Conservation (phyloP, 345 rosid species). For the Corymbia maculata region DNA sequence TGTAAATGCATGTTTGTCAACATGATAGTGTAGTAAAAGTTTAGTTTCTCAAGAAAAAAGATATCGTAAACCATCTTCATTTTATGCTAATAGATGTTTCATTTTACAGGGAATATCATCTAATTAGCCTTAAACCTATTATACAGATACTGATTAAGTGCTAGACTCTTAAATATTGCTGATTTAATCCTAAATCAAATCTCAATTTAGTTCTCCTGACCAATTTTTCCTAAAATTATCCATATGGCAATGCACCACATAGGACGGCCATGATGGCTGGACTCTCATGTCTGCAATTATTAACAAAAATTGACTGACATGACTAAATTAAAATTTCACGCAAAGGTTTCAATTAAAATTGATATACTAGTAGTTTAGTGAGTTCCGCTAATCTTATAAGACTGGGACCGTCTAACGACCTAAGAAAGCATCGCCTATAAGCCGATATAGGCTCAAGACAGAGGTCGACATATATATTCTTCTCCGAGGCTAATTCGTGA, state of each 20-base stretch:
- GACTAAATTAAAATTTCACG: background rate
- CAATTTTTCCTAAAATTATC: accelerated
- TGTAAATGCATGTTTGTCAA: background rate
- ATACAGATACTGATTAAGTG: accelerated
- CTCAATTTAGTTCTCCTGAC: accelerated
- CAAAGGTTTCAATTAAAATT: background rate
- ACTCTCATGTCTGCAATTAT: accelerated
- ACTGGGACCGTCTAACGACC: too few species aligned
- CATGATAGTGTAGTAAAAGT: background rate
- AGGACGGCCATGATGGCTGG: accelerated
- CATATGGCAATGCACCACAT: accelerated
- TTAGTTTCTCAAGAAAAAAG: too few species aligned
- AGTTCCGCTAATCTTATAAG: too few species aligned
- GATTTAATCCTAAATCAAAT: background rate
- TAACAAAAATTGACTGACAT: accelerated
- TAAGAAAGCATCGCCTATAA: too few species aligned
- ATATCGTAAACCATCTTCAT: too few species aligned
- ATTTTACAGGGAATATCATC: background rate
- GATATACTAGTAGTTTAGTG: too few species aligned
- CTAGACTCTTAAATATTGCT: accelerated
- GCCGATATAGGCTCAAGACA: too few species aligned
- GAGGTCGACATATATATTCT: accelerated
- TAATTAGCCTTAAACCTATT: background rate
- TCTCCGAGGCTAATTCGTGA: background rate
- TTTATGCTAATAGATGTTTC: background rate